Evolutionary conservation across 495 filamentous ascomycete genomes (phyloP).

Genomic region (Annulohypoxylon stygium): DNA sequence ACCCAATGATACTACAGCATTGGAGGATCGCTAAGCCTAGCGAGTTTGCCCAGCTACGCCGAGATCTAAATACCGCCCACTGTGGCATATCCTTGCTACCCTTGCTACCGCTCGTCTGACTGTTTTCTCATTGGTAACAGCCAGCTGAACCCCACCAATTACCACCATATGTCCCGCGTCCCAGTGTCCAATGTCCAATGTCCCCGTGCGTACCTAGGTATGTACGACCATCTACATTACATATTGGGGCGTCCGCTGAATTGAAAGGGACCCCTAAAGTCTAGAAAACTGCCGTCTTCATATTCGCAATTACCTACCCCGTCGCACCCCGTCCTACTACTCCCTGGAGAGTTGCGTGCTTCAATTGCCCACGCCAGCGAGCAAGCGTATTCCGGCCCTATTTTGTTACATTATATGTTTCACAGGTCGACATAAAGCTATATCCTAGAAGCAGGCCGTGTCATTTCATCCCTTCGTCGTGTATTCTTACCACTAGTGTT

Average conservation of each 20-base stretch:
- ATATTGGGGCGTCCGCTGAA: conserved; percentile 35
- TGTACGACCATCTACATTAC: conserved; percentile 15
- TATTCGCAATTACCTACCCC: conserved; percentile 34
- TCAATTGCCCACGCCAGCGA: conserved; percentile 40
- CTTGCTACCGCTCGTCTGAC: conserved; percentile 7
- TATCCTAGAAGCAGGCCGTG: conserved; percentile 35
- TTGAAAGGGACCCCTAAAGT: conserved; percentile 21
- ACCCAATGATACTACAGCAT: conserved; percentile 34
- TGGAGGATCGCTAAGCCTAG: conserved; percentile 30
- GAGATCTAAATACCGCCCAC: conserved; percentile 28
- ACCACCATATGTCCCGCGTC: conserved; percentile 34
- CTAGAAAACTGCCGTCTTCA: conserved; percentile 41
- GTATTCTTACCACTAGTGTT: conserved; percentile 26
- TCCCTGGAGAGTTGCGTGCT: conserved; percentile 32
- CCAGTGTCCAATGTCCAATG: conserved; percentile 10
- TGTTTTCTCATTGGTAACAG: conserved; percentile 32
- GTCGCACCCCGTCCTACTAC: conserved; percentile 45
- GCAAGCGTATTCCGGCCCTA: conserved; percentile 38
- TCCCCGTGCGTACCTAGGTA: conserved; percentile 21
- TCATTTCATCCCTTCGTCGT: conserved; percentile 35
- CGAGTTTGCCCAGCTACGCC: conserved; percentile 41
- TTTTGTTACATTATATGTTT: conserved; percentile 42
- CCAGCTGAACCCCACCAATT: conserved; percentile 42
- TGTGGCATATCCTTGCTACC: conserved; percentile 28
- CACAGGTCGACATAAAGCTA: conserved; percentile 46